Evolutionary conservation across 2,329 filamentous ascomycete species (phyloP).

Genomic region (Aspergillus proliferans): DNA sequence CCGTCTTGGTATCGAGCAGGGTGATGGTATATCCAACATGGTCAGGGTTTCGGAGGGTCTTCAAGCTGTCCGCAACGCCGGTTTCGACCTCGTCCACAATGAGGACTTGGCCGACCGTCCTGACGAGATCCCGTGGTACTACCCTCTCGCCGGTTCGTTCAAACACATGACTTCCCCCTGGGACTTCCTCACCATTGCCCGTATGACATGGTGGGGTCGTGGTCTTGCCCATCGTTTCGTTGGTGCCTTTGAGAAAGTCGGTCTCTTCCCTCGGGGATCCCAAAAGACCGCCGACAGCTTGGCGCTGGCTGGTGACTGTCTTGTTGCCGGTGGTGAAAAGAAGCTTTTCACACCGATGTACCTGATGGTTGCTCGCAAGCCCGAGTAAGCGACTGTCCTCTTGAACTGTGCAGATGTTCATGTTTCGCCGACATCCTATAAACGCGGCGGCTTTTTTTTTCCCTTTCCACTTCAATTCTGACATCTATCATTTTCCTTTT

Average conservation of each 20-base stretch:
- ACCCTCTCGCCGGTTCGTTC: slow-evolving; percentile 78
- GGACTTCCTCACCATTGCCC: slow-evolving; percentile 75
- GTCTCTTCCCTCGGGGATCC: slow-evolving; percentile 72
- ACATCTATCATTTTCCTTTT: not conserved
- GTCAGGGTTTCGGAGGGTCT: slow-evolving; percentile 76
- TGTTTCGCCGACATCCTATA: slow-evolving; percentile 8
- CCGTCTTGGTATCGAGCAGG: slow-evolving; percentile 88
- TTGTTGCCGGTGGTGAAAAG: slow-evolving; percentile 79
- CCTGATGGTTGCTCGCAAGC: slow-evolving; percentile 89
- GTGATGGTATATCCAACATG: slow-evolving; percentile 97
- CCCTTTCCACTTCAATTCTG: slow-evolving; percentile 1
- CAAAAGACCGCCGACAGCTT: slow-evolving; percentile 93
- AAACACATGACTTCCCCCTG: slow-evolving; percentile 72
- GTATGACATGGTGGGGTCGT: slow-evolving; percentile 84
- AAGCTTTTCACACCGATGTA: slow-evolving; percentile 99
- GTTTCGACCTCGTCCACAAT: slow-evolving; percentile 74
- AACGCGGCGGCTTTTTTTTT: slow-evolving; percentile 14
- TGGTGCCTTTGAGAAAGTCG: slow-evolving; percentile 66
- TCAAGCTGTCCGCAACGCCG: slow-evolving; percentile 75
- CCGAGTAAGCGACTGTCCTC: slow-evolving; percentile 36
- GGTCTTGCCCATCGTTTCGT: slow-evolving; percentile 68
- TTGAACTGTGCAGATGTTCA: slow-evolving; percentile 10
- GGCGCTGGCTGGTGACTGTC: slow-evolving; percentile 70
- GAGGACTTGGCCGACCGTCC: slow-evolving; percentile 78
- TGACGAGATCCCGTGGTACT: slow-evolving; percentile 85